Conservation (phyloP, 371 early-diverging fungal species). For the Syncephalastrum monosporum region DNA sequence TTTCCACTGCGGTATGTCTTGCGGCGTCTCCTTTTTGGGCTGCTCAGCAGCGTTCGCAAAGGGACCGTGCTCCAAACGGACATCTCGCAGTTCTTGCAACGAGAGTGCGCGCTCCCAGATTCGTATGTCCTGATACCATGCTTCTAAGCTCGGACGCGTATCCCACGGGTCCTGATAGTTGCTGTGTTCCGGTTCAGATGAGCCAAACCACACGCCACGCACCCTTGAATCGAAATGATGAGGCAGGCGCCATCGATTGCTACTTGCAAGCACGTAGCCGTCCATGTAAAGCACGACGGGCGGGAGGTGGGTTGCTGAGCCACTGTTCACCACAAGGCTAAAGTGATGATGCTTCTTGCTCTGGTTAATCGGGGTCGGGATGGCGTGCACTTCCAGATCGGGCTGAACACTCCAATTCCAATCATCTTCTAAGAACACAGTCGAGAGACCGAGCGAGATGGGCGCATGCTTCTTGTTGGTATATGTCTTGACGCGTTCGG, state of each 20-base stretch:
- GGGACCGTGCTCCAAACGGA: no score
- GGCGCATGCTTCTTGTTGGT: slow-evolving; percentile 2
- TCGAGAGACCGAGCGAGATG: slow-evolving; percentile 25
- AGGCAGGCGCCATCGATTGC: slow-evolving; percentile 26
- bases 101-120: slow-evolving; percentile 36
- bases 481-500: slow-evolving; percentile 13
- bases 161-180: slow-evolving; percentile 50
- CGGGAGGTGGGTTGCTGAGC: slow-evolving; percentile 3
- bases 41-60: slow-evolving; percentile 6
- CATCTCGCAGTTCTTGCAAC: slow-evolving; percentile 8
- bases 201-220: slow-evolving; percentile 48
- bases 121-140: slow-evolving; percentile 29
- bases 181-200: slow-evolving; percentile 38
- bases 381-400: slow-evolving; percentile 18
- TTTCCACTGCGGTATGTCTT: no score
- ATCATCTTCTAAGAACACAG: slow-evolving; percentile 20
- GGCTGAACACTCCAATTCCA: slow-evolving; percentile 23
- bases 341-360: slow-evolving; percentile 40
- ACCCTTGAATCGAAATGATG: slow-evolving; percentile 17
- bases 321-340: slow-evolving; percentile 24
- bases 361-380: slow-evolving; percentile 28
- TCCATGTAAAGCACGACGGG: slow-evolving; percentile 39
- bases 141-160: slow-evolving; percentile 29
- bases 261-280: slow-evolving; percentile 33
- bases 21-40: not conserved